phyloP scores from a whole-genome alignment of 2,329 filamentous ascomycete species.

The Xylaria sp. region DNA sequence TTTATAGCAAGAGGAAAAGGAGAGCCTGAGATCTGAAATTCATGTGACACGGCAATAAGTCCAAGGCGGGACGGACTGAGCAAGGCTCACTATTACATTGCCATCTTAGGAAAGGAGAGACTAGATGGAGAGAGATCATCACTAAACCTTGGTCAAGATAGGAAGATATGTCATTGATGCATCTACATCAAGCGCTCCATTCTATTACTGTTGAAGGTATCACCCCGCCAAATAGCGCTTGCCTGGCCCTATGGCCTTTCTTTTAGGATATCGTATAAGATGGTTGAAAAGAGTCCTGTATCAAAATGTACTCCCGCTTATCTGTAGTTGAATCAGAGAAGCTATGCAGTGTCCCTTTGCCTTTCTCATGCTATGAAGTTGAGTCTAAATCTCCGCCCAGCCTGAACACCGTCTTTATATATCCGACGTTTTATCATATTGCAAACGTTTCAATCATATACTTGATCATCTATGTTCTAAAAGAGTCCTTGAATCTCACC shows the following conservation, averaged over 20 bases:
- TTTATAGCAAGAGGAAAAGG: too few relatives aligned
- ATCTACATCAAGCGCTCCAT: slow-evolving; percentile 14
- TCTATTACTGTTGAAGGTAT: slow-evolving; percentile 39
- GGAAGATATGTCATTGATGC: neutral
- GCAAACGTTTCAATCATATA: neutral
- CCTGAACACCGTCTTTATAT: slow-evolving; percentile 27
- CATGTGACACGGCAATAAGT: too few relatives aligned
- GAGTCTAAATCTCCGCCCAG: slow-evolving; percentile 31
- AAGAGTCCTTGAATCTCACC: slow-evolving; percentile 91
- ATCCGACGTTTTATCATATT: neutral
- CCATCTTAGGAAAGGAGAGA: neutral
- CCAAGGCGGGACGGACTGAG: too few relatives aligned
- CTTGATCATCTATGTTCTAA: slow-evolving; percentile 59
- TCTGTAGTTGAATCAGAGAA: slow-evolving; percentile 41
- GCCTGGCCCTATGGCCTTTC: neutral
- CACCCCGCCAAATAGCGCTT: slow-evolving; percentile 13
- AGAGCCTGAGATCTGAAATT: neutral
- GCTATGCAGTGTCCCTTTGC: slow-evolving; percentile 30
- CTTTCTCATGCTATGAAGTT: slow-evolving; percentile 33
- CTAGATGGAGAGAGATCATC: neutral
- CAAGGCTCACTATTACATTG: neutral
- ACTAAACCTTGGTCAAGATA: neutral
- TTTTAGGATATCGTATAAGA: slow-evolving; percentile 10
- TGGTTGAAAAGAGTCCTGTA: slow-evolving; percentile 13
- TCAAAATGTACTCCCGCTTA: slow-evolving; percentile 28